Base-by-base conservation (phyloP, 2,329 filamentous ascomycete species). In the Ascochyta clinopodiicola region DNA sequence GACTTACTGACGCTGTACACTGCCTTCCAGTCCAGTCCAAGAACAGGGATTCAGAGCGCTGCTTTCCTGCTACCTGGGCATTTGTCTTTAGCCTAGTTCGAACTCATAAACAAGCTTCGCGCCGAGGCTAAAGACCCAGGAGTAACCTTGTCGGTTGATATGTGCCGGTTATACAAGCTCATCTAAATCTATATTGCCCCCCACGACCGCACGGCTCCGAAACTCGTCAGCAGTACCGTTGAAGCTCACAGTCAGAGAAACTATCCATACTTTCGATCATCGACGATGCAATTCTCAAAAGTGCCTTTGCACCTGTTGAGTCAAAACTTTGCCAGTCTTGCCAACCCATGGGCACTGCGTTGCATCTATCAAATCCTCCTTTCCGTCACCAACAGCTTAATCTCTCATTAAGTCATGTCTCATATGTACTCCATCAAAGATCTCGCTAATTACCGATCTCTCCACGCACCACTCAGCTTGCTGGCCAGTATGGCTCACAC, bases 181-280 rank as follows among this genome's bases (percentile, higher is more conserved):
- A 45, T 55, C 35, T 55, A 55, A 36, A 29, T 36, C 36, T 17
- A 55, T 4, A 55, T 55, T 55, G 19, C 24, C 35, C 42, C 42
- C 31, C 12, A 47, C 21, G 22, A 35, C 21, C 31, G n/a, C 29
- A 29, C 29, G 10, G 27, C 15, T 19, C 45, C 40, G 10, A 25
- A 9, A 29, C n/a, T 19, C 36, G 24, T 36, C 35, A 45, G 45
- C 45, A 24, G 24, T 2, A 22, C 12, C 12, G 13, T 21, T 17
- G n/a, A 2, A 21, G 4, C 6, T 21, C 35, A 5, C 9, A 37
- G 35, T 1, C 17, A 37, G 35, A 37, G 12, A 15, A 17, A 34
- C n/a, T 6, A n/a, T 22, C 10, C 17, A 37, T 6, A 12, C 7
- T 37, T 6, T 12, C 19, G 10, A 22, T 22, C 35, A 37, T 37